phyloP scores from a whole-genome alignment of 1,139 yeast species.

The Protomyces gravidus region DNA sequence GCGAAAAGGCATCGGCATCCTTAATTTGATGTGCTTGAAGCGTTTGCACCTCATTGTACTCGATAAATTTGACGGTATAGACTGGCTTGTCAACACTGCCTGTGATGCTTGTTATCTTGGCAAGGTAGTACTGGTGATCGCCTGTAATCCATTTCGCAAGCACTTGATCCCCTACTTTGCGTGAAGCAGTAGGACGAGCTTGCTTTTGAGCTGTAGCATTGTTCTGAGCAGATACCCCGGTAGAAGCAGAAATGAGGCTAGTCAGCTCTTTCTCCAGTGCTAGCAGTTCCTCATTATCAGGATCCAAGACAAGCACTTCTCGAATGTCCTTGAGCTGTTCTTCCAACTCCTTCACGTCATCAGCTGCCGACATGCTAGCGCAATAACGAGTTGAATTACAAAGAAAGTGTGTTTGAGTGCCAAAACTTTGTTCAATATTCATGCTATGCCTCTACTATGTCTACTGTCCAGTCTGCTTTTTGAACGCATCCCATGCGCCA shows the following conservation, averaged over 20 bases:
- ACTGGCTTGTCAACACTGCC: constrained; percentile 37
- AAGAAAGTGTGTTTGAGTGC: too few relatives aligned
- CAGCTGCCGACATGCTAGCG: constrained; percentile 9
- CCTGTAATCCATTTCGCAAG: constrained; percentile 38
- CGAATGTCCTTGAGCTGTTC: constrained; percentile 40
- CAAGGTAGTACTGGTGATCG: constrained; percentile 38
- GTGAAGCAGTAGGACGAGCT: constrained; percentile 8
- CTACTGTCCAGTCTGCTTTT: constrained; percentile 50
- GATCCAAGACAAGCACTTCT: constrained; percentile 38
- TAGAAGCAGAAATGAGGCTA: constrained; percentile 37
- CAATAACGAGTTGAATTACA: too few relatives aligned
- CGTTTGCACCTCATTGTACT: constrained; percentile 37
- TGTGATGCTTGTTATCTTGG: constrained; percentile 38
- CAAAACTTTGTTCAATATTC: too few relatives aligned
- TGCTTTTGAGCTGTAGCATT: neutral
- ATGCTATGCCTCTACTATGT: neutral
- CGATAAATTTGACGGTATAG: constrained; percentile 38
- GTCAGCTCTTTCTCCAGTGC: constrained; percentile 40
- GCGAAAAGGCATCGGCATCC: constrained; percentile 22
- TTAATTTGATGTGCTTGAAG: constrained; percentile 36
- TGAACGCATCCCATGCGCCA: constrained; percentile 87
- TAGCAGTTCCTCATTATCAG: constrained; percentile 39
- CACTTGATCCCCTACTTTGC: constrained; percentile 36
- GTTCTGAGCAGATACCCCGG: neutral
- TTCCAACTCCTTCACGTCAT: constrained; percentile 41